A percentile compares a stretch with the other conserved stretches of the same genome.
Evolutionary conservation across 208 protist genomes (phyloP).

Genomic region (Leishmania aethiopica): DNA sequence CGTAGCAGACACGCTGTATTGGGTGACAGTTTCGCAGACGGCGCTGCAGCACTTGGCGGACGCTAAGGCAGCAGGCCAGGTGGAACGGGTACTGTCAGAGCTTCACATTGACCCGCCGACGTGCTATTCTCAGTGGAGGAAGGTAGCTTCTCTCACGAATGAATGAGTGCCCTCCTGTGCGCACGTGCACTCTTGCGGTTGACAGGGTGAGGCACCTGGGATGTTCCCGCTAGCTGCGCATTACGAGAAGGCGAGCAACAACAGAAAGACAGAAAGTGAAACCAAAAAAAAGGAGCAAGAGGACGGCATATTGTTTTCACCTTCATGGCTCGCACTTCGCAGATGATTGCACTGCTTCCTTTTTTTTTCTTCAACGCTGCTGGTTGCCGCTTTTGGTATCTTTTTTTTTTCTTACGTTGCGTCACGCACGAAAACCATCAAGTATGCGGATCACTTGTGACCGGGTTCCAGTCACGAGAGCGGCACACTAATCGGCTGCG

Average conservation of each 20-base stretch:
- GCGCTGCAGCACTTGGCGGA: slow-evolving; percentile 18
- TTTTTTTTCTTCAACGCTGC: slow-evolving; percentile 5
- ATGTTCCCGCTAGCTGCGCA: neutral
- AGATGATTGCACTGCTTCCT: slow-evolving; percentile 6
- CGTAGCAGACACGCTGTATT: slow-evolving; percentile 30
- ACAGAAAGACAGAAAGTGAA: neutral
- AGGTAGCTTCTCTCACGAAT: slow-evolving; percentile 20
- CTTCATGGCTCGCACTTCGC: neutral
- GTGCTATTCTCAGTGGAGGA: slow-evolving; percentile 32
- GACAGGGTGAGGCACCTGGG: neutral
- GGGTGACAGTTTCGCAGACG: slow-evolving; percentile 29
- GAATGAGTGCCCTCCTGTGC: neutral
- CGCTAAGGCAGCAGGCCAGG: slow-evolving; percentile 11
- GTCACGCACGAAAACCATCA: neutral
- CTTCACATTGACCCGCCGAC: slow-evolving; percentile 21
- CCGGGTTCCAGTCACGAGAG: neutral
- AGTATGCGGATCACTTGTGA: neutral
- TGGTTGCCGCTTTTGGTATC: neutral
- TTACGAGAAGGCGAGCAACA: neutral
- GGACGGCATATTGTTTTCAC: neutral
- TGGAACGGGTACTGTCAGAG: slow-evolving; percentile 31
- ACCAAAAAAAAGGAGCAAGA: neutral
- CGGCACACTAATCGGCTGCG: neutral
- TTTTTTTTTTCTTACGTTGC: neutral
- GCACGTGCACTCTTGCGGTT: slow-evolving; percentile 1